Evolutionary conservation across 768 basidiomycete genomes (phyloP).

Genomic region (Rhizopogon salebrosus): DNA sequence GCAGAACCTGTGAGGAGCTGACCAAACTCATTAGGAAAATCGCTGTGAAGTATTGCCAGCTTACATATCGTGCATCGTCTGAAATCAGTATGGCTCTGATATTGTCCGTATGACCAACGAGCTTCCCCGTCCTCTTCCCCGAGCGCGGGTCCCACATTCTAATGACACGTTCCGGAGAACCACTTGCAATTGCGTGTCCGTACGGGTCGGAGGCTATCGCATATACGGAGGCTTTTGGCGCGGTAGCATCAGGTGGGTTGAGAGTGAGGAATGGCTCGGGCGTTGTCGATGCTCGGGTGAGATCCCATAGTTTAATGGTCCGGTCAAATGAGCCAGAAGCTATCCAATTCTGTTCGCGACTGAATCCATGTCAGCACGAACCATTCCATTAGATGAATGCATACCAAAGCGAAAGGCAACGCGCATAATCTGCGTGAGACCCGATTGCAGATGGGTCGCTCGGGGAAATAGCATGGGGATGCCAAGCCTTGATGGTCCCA

Average conservation of each 20-base stretch:
- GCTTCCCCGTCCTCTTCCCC: conserved; percentile 74
- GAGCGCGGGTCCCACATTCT: conserved; percentile 91
- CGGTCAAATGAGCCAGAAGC: conserved; percentile 94
- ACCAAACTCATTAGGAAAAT: neutral
- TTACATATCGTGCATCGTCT: conserved; percentile 86
- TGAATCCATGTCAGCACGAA: conserved; percentile 23
- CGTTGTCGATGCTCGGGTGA: conserved; percentile 39
- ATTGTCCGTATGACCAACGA: conserved; percentile 97
- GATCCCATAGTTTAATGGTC: conserved; percentile 92
- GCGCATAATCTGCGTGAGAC: conserved; percentile 80
- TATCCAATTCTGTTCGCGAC: conserved; percentile 80
- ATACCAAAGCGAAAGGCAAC: conserved; percentile 72
- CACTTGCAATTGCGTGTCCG: conserved; percentile 80
- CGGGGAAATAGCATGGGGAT: conserved; percentile 61
- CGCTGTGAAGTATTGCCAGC: conserved; percentile 22
- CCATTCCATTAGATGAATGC: conserved; percentile 11
- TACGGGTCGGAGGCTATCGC: conserved; percentile 75
- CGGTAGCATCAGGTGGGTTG: conserved; percentile 58
- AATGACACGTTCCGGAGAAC: conserved; percentile 87
- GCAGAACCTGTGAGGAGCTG: conserved; percentile 83
- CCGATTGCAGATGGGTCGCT: conserved; percentile 67
- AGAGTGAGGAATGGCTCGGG: conserved; percentile 58
- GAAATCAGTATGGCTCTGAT: conserved; percentile 86
- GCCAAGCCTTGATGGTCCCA: conserved; percentile 92
- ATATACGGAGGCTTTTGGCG: conserved; percentile 70